Evolutionary conservation across 345 rosid genomes (phyloP).

Genomic region (Lenwebbia sp.): DNA sequence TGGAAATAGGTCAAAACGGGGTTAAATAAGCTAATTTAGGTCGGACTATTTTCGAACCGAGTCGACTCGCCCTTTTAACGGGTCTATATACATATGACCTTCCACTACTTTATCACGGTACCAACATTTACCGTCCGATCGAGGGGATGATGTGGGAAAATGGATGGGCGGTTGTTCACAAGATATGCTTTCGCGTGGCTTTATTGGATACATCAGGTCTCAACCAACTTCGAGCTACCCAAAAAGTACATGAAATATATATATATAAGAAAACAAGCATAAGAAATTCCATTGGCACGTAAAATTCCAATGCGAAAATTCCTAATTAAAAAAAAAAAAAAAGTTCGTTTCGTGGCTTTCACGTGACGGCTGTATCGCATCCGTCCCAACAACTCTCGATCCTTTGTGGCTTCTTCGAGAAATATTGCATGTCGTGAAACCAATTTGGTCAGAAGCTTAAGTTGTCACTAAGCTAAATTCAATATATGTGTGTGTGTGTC

Average conservation of each 20-base stretch:
- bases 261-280: not conserved
- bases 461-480: not conserved
- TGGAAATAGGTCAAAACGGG: not conserved
- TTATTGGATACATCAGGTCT: not conserved
- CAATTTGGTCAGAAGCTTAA: not conserved
- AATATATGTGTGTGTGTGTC: fast-evolving
- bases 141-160: not conserved
- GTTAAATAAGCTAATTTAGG: not conserved
- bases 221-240: not conserved
- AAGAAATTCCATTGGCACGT: not conserved
- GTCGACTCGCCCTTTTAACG: fast-evolving
- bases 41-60: not conserved
- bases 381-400: constrained; percentile 16
- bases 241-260: not conserved
- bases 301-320: not conserved
- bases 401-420: not conserved
- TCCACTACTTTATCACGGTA: not conserved
- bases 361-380: constrained; percentile 20
- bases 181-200: not conserved
- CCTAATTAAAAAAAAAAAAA: not conserved
- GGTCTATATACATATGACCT: not conserved
- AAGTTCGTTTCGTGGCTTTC: constrained; percentile 16
- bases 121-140: not conserved
- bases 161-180: not conserved
- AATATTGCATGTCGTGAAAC: not conserved